Evolutionary conservation across 202 grass and related monocot genomes (phyloP), one percentile per base, ranked within the genome.

Genomic region (Panicum virgatum): DNA sequence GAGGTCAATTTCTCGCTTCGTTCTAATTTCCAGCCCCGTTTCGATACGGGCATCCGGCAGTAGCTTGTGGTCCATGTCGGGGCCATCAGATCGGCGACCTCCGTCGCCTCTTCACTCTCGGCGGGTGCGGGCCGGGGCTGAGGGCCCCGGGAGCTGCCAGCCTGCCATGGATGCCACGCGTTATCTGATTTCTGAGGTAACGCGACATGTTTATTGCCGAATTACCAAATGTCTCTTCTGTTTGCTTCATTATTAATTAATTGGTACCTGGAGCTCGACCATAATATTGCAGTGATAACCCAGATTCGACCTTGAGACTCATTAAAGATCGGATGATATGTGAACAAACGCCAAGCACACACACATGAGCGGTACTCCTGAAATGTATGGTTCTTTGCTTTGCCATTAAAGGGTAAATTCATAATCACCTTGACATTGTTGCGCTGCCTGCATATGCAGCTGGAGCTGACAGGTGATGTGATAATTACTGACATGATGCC

Each of bases 391-490:
- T 32, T 62, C 2, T 32, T 34, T 32, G 3, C 56, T 62, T 62
- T 27, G 59, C 16, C 27, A 62, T 60, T 61, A 30, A 15, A 7
- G 26, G 58, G 27, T 30, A 62, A 7, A 30, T 77, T 27, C 9
- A 26, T 58, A 12, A 12, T 26, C 54, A n/a, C 22, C 56, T 5
- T 57, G 11, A 23, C 12, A 57, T 23, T 22, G 25, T 69, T 96
- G 61, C 83, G 85, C 62, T 93, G 88, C 78, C 86, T 97, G 27
- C 86, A 89, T 83, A 89, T 97, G 77, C 32, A 34, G 32, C 32
- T 34, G 32, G 50, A 89, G 34, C 78, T 92, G 32, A 88, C 78
- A 77, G 90, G 63, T 7, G 88, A 89, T 90, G 63, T 7, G 88
- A 89, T 81, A 92, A 96, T 23, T 74, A 86, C 46, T 66, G 80